These are phyloP conservation scores for Fusarium siculi DNA, from an alignment of 2,329 filamentous ascomycete genomes.

Conservation along the genomic window DNA sequence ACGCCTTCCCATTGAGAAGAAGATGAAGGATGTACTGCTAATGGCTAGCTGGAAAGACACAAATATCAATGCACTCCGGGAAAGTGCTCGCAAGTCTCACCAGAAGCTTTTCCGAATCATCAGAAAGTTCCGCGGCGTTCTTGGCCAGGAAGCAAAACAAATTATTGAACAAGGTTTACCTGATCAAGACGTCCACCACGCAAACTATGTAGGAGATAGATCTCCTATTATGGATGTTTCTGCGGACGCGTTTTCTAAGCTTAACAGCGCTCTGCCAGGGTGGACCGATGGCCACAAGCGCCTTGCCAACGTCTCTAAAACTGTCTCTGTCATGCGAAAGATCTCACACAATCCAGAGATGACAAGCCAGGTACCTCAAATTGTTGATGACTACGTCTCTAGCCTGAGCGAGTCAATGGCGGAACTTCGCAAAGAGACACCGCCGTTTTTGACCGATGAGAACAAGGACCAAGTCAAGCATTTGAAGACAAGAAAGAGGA, in stretches of 20 bases:
- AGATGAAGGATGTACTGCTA: constrained; percentile 91
- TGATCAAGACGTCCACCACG: constrained; percentile 53
- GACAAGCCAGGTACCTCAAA: constrained; percentile 65
- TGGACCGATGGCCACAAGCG: constrained; percentile 66
- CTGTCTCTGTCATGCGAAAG: constrained; percentile 78
- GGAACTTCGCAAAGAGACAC: constrained; percentile 85
- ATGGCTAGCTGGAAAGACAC: constrained; percentile 98
- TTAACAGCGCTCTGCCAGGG: constrained; percentile 47
- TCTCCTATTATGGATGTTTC: constrained; percentile 14
- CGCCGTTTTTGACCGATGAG: constrained; percentile 81
- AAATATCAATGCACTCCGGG: constrained; percentile 87
- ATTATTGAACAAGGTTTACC: constrained; percentile 71
- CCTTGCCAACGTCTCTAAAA: constrained; percentile 75
- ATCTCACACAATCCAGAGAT: constrained; percentile 65
- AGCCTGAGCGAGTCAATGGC: constrained; percentile 75
- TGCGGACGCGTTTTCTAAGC: constrained; percentile 23
- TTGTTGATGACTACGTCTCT: constrained; percentile 74
- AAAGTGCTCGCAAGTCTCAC: constrained; percentile 91
- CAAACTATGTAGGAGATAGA: not conserved
- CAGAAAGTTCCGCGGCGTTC: constrained; percentile 83
- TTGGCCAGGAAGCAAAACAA: constrained; percentile 78
- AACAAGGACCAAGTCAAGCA: constrained; percentile 88
- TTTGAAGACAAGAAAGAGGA: constrained; percentile 89
- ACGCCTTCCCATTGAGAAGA: constrained; percentile 83
- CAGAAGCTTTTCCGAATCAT: constrained; percentile 92